phyloP scores from a whole-genome alignment of 1,284 basidiomycete genomes.

The Tilletia horrida region DNA sequence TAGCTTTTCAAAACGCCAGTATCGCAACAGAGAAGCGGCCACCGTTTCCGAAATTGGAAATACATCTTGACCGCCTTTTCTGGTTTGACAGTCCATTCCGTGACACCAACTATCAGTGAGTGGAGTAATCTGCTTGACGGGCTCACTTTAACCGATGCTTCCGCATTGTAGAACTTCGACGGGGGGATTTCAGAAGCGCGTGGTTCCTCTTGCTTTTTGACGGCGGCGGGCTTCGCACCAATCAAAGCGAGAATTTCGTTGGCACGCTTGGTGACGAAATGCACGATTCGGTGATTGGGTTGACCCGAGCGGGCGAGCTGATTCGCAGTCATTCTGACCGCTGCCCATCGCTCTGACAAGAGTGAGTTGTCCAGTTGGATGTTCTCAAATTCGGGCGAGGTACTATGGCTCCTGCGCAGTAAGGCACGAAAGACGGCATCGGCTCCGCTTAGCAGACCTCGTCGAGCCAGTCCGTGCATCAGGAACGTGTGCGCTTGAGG shows the following conservation, averaged over 20 bases:
- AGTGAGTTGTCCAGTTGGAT: not conserved
- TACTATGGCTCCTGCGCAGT: not conserved
- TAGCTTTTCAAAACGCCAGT: not conserved
- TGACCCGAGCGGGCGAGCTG: not conserved
- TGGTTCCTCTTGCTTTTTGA: not conserved
- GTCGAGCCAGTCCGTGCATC: not conserved
- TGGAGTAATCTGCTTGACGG: not conserved
- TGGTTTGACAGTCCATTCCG: not conserved
- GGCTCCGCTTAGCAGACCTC: not conserved
- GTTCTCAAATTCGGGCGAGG: not conserved
- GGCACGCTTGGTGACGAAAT: not conserved
- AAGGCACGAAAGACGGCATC: conserved; percentile 4
- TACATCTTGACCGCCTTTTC: not conserved
- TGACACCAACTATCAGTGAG: not conserved
- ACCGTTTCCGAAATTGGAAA: not conserved
- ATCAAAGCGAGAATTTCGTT: conserved; percentile 5
- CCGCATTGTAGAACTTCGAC: not conserved
- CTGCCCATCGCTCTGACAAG: not conserved
- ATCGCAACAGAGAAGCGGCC: not conserved
- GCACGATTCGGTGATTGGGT: not conserved
- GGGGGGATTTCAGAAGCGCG: not conserved
- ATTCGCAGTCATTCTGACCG: not conserved
- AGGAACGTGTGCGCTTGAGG: not conserved
- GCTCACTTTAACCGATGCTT: not conserved
- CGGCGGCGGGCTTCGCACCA: not conserved